Base-by-base conservation (phyloP, 2,329 filamentous ascomycete species). In the Phyllachora maydis region DNA sequence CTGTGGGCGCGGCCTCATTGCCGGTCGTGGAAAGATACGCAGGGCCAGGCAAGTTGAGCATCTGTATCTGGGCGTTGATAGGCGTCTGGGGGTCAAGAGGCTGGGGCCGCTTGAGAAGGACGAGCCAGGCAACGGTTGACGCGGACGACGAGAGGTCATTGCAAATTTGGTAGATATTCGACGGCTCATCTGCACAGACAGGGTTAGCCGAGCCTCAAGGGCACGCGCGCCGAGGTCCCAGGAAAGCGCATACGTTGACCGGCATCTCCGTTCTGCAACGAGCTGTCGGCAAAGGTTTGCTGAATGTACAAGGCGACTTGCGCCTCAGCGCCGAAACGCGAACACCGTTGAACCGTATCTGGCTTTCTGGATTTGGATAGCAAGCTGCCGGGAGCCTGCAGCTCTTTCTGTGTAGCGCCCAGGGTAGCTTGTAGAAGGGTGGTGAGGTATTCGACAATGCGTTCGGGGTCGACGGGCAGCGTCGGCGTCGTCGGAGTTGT, bases 291-390 rank as follows among this genome's bases (percentile, higher is more conserved):
- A 33, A 72, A 43, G 42, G 85, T 79, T 51, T 93, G 92, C 44
- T 88, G 76, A 32, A 93, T 73, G 50, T 95, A 95, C 32, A 98
- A 57, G 26, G 76, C 81, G 31, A 74, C 70, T 51, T 92, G 81
- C 28, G 75, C 62, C 49, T 98, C 90, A 30, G 71, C 69, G 28
- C 82, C 82, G 49, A 95, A 95, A 38, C 83, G 74, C 35, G 70
- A 69, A 49, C 85, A 93, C 53, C 81, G 67, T 43, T 82, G 71
- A 27, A 91, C 53, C 5, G 88, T 93, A 38, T 95, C 85, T 25
- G 60, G 53, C 35, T 79, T 65, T 35, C 62, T 66, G 27, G 59
- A 50, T 39, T 70, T 59, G 28, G 82, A 81, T 31, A 98, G 59
- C 48, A 98, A 57, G 53, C 79, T 93, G 31, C 78, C 82, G 10